Evolutionary conservation across 1,284 basidiomycete genomes (phyloP), one percentile per base, ranked within the genome.

Genomic region (Cystobasidiaceae sp.): DNA sequence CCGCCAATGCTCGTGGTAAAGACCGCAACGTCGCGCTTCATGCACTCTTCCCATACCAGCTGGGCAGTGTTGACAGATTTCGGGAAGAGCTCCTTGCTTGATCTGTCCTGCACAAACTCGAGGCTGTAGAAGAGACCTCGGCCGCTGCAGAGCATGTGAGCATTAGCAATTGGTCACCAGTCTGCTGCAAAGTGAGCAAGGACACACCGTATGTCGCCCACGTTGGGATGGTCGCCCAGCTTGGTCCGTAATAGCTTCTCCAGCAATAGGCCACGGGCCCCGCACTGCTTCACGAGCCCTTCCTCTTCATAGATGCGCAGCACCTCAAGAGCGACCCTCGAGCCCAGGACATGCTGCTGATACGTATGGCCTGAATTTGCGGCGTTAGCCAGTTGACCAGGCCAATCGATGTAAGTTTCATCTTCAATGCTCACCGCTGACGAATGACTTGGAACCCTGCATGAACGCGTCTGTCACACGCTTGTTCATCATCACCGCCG

Each of bases 1-100:
- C 33, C 51, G 17, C 50, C 50, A 30, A 52, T 52, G 21, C 50
- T 52, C 6, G 50, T 52, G 21, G 50, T 52, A 34, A 52, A 52
- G 32, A 52, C 50, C 13, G 33, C 33, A 6, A 52, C 33, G 21
- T 52, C 21, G 13, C 33, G 30, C 21, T n/a, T n/a, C 28, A 37
- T 37, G 30, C 50, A 52, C 32, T 33, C 50, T 37, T 52, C 50
- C 50, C 50, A 52, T 9, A 37, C 50, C 8, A 52, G 13, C 13
- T 2, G 23, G 15, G 50, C 28, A 23, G 50, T 52, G 1, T 19
- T 9, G 15, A 52, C 23, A 19, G 17, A 19, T 9, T 52, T n/a
- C 32, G 50, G 50, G 25, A 52, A 52, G 1, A 7, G 50, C 23
- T 52, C 30, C 33, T 52, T 52, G 17, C 17, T 34, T 2, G 33